A percentile compares a stretch with the other conserved stretches of the same genome.
These are phyloP conservation scores for Apiotrichum brassicae DNA, from an alignment of 1,284 basidiomycete species.

Conservation along the genomic window DNA sequence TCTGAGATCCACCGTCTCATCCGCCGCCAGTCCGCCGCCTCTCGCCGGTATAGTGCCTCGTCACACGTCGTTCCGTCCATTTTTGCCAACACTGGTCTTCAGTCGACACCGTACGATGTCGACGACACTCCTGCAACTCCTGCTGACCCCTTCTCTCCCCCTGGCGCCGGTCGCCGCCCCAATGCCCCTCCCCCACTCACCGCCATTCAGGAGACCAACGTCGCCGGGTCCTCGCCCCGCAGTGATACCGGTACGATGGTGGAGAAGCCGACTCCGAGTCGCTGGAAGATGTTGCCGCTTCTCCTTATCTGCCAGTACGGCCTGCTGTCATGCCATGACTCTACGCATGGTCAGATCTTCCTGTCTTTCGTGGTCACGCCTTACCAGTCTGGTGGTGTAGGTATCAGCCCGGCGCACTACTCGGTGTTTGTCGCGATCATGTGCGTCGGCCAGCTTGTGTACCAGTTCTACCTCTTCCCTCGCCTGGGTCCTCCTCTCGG, in stretches of 20 bases:
- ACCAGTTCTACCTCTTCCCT: constrained; percentile 48
- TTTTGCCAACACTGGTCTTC: constrained; percentile 44
- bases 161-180: constrained; percentile 10
- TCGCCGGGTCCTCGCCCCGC: neutral
- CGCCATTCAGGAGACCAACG: constrained; percentile 41
- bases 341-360: constrained; percentile 46
- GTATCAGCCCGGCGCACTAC: constrained; percentile 46
- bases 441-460: constrained; percentile 47
- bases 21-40: constrained; percentile 24
- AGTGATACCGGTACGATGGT: neutral
- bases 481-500: constrained; percentile 47
- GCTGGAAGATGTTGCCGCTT: constrained; percentile 37
- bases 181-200: constrained; percentile 21
- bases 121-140: neutral
- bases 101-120: constrained; percentile 17
- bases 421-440: constrained; percentile 47
- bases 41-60: constrained; percentile 36
- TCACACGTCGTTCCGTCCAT: constrained; percentile 44
- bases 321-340: constrained; percentile 45
- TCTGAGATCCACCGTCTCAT: constrained; percentile 7
- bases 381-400: constrained; percentile 45
- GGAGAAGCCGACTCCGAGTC: constrained; percentile 28
- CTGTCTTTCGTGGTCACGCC: constrained; percentile 46
- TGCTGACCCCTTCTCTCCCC: constrained; percentile 35
- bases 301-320: constrained; percentile 46